phyloP scores from a whole-genome alignment of 495 filamentous ascomycete genomes.

The Peziza echinospora region DNA sequence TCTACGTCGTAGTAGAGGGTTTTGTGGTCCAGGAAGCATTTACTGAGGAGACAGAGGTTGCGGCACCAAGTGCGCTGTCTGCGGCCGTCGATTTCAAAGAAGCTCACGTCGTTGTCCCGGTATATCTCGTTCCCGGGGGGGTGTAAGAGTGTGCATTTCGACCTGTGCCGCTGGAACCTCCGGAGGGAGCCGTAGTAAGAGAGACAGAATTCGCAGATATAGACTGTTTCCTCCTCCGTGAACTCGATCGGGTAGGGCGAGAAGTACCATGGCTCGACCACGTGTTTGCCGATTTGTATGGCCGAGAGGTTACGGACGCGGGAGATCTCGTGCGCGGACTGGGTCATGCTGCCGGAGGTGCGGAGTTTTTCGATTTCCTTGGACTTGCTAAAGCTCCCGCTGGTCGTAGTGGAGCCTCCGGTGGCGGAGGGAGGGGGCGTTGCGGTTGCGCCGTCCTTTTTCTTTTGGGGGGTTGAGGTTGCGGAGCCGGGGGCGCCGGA shows the following conservation, averaged over 20 bases:
- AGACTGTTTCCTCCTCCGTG: constrained; percentile 66
- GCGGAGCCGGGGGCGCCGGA: too few relatives aligned
- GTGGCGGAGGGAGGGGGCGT: constrained; percentile 15
- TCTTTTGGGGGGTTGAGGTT: too few relatives aligned
- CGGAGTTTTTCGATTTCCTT: constrained; percentile 91
- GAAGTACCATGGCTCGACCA: constrained; percentile 96
- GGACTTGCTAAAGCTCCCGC: constrained; percentile 58
- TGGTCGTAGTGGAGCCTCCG: constrained; percentile 20
- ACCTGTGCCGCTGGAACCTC: constrained; percentile 61
- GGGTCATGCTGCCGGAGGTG: constrained; percentile 89
- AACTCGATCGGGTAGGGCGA: constrained; percentile 84
- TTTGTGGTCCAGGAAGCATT: constrained; percentile 96
- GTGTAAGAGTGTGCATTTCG: constrained; percentile 78
- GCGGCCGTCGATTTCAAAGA: constrained; percentile 92
- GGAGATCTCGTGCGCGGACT: constrained; percentile 91
- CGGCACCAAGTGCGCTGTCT: constrained; percentile 94
- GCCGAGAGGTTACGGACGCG: constrained; percentile 82
- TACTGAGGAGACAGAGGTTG: constrained; percentile 80
- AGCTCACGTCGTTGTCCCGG: constrained; percentile 78
- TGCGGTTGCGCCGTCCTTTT: neutral
- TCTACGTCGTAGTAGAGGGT: constrained; percentile 99
- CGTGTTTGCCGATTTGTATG: constrained; percentile 79
- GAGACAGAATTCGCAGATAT: constrained; percentile 95
- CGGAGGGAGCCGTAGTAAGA: constrained; percentile 64
- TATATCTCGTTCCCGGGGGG: constrained; percentile 97